These are phyloP conservation scores for Hirschioporus abietinus DNA, from an alignment of 768 basidiomycete species.

Conservation along the genomic window DNA sequence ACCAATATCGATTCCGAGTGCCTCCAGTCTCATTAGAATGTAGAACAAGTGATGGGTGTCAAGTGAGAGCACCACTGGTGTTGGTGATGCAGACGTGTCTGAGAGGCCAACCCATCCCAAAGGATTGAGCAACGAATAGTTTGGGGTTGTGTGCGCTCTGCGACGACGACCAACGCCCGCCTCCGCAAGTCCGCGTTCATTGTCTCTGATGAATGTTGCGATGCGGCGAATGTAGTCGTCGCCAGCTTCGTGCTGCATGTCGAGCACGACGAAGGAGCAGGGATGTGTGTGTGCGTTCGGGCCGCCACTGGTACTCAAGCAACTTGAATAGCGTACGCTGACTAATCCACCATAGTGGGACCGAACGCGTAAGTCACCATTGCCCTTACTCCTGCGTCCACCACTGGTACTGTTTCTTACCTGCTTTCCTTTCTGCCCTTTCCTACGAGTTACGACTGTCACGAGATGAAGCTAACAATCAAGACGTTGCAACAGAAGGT, in stretches of 20 bases:
- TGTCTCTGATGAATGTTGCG: constrained; percentile 63
- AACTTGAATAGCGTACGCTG: neutral
- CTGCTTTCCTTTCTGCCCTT: neutral
- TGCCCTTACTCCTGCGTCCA: neutral
- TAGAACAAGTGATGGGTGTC: constrained; percentile 87
- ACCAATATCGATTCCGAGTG: constrained; percentile 69
- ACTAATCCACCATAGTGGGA: neutral
- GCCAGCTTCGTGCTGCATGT: constrained; percentile 54
- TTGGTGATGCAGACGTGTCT: constrained; percentile 32
- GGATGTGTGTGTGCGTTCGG: neutral
- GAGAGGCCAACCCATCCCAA: constrained; percentile 50
- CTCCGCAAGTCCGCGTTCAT: constrained; percentile 71
- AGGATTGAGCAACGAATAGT: constrained; percentile 48
- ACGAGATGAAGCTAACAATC: constrained; percentile 85
- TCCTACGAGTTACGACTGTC: constrained; percentile 12
- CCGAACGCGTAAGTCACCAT: constrained; percentile 1
- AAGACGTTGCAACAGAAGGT: constrained; percentile 95
- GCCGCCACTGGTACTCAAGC: neutral
- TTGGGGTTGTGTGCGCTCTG: constrained; percentile 30
- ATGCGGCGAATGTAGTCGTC: constrained; percentile 72
- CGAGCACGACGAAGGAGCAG: constrained; percentile 5
- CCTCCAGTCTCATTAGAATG: constrained; percentile 81
- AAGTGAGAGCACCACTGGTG: constrained; percentile 61
- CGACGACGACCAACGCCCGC: constrained; percentile 48
- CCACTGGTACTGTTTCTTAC: constrained; percentile 6